Base-by-base conservation (phyloP, 2,329 filamentous ascomycete species). In the Nakataea oryzae region DNA sequence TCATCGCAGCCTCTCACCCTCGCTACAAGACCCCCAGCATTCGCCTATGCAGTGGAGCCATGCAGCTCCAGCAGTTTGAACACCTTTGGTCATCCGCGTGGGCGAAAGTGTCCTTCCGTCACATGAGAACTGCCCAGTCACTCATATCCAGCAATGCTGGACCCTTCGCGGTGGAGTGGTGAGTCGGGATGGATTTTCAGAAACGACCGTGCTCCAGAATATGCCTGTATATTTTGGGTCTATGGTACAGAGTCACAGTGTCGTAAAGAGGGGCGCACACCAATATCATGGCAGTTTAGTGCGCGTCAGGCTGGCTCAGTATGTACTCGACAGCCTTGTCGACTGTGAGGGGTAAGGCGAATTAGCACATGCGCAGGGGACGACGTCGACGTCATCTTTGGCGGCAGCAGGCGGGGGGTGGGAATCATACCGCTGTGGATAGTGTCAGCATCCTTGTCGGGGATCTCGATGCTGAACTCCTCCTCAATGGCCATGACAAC, bases 401-500 rank as follows among this genome's bases (percentile, higher is more conserved):
- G 32, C 6, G 26, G n/a, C 41, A 13, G 21, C 17, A 21, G 17
- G 34, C 34, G 21, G 17, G 7, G 26, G 3, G 29, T 41, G 24
- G 21, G 3, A 26, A 29, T 79, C 90, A 70, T 89, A 96, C 92
- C 87, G 73, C 91, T 96, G 85, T 95, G 91, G 77, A 97, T 96
- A 68, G 84, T 82, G 77, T 97, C 93, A 69, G 93, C 93, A 74
- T 96, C 91, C 86, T 96, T 96, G 81, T 97, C 93, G 70, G 93
- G 93, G 72, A 97, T 97, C 85, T 97, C 93, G 76, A 97, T 95
- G 88, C 91, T 85, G 74, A 87, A 86, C 72, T 87, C 81, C 79
- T 99, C 95, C 85, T 99, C 95, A 79, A 99, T 97, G 68, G 95
- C 95, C 95, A 99, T 99, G 71, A 99, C 95, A 69, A 99, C 95